Percentiles rank a stretch among this genome's conserved stretches.
Conservation (phyloP, 192 early-diverging fungal genomes). For the Gonapodya sp. region DNA sequence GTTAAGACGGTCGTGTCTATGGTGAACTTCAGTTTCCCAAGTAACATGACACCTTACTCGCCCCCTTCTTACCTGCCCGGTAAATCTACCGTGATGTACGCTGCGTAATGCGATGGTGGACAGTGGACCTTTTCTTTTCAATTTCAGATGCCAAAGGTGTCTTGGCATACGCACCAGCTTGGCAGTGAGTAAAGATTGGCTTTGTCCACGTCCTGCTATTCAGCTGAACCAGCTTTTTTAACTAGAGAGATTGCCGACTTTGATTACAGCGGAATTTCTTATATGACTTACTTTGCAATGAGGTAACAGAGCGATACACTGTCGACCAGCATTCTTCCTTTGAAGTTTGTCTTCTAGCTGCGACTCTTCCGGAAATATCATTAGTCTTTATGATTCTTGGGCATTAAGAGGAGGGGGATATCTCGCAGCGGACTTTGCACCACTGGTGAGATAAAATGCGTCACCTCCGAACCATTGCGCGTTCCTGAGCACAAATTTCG, state of each 20-base stretch:
- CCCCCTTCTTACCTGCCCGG: not conserved
- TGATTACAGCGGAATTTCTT: not conserved
- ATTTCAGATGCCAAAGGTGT: not conserved
- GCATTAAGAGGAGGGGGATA: not conserved
- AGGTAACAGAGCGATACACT: not conserved
- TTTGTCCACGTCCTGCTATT: not conserved
- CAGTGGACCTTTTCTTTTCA: not conserved
- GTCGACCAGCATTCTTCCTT: not conserved
- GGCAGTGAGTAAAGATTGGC: not conserved
- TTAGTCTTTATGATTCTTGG: not conserved
- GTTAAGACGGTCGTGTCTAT: not conserved
- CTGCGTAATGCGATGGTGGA: not conserved
- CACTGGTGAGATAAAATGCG: not conserved
- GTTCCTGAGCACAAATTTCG: too few species aligned
- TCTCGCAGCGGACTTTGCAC: not conserved
- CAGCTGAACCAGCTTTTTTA: not conserved
- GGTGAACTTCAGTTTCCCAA: not conserved
- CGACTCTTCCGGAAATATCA: not conserved
- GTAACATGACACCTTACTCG: not conserved
- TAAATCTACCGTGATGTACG: not conserved
- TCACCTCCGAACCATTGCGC: too few species aligned
- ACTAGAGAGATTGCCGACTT: not conserved
- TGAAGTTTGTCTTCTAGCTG: not conserved
- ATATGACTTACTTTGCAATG: not conserved
- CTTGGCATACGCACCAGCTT: not conserved